Evolutionary conservation across 2,329 filamentous ascomycete genomes (phyloP).

Genomic region (Clonostachys byssicola): DNA sequence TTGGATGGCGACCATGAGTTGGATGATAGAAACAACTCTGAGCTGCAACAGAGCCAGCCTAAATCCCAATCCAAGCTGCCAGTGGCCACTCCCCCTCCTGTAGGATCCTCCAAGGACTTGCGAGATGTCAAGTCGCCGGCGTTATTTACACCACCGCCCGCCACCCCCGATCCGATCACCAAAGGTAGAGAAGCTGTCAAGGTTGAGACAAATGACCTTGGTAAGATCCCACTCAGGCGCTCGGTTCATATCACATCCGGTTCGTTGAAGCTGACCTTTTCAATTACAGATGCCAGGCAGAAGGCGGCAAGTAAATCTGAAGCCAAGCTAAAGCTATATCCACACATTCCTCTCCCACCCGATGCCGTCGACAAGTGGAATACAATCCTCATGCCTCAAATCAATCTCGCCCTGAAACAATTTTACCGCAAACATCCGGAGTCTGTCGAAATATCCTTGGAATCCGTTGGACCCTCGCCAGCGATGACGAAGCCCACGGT

Average conservation of each 20-base stretch:
- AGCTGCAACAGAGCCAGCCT: constrained; percentile 26
- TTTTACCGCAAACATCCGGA: constrained; percentile 72
- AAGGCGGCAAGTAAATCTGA: constrained; percentile 12
- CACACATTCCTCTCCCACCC: constrained; percentile 52
- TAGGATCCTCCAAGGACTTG: background rate
- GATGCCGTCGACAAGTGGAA: constrained; percentile 71
- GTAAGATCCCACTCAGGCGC: too few species aligned
- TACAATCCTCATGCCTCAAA: constrained; percentile 63
- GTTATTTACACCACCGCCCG: background rate
- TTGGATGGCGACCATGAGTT: constrained; percentile 55
- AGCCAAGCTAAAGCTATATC: constrained; percentile 52
- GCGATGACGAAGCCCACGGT: constrained; percentile 67
- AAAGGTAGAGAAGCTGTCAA: background rate
- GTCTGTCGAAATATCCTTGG: constrained; percentile 73
- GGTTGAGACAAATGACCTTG: background rate
- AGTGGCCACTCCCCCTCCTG: background rate
- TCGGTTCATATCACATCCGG: background rate
- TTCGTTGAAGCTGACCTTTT: background rate
- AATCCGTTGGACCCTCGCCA: constrained; percentile 67
- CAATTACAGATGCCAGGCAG: background rate
- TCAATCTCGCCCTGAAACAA: constrained; percentile 65
- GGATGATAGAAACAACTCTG: constrained; percentile 46
- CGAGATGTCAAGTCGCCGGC: constrained; percentile 2
- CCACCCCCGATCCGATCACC: background rate
- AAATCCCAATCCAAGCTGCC: background rate